A percentile compares a stretch with the other conserved stretches of the same genome.
Conservation (phyloP, 31 red algal species). For the Endocladia muricata region DNA sequence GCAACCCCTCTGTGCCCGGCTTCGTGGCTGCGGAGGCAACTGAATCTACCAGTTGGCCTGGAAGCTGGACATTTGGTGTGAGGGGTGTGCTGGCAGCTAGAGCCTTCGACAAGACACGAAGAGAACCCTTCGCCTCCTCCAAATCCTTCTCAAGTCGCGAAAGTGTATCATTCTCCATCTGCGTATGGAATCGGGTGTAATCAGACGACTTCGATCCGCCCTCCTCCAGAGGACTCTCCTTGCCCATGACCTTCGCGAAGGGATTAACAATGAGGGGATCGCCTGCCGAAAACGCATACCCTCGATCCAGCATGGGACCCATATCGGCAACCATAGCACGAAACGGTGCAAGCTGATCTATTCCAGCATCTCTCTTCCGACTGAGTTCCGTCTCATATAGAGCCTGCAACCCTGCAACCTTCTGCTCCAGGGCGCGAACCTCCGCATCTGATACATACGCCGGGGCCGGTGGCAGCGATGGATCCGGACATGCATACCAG, state of each 20-base stretch:
- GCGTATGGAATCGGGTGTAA: slow-evolving; percentile 56
- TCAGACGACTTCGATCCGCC: slow-evolving; percentile 58
- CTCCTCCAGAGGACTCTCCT: slow-evolving; percentile 39
- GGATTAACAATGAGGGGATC: slow-evolving; percentile 52
- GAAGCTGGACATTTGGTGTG: slow-evolving; percentile 22
- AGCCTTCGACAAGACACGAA: slow-evolving; percentile 70
- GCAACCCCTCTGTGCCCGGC: background rate
- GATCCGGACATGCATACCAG: slow-evolving; percentile 78
- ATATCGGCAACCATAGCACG: slow-evolving; percentile 59
- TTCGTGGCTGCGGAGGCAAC: background rate
- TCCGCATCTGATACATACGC: slow-evolving; percentile 63
- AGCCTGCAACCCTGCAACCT: slow-evolving; percentile 45
- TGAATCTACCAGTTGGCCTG: slow-evolving; percentile 25
- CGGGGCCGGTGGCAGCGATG: slow-evolving; percentile 57
- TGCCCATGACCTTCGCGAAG: slow-evolving; percentile 44
- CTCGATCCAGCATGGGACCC: slow-evolving; percentile 51
- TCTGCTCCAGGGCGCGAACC: slow-evolving; percentile 48
- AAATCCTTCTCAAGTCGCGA: slow-evolving; percentile 63
- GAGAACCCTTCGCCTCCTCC: slow-evolving; percentile 55
- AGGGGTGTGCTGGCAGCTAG: slow-evolving; percentile 40
- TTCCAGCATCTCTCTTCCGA: slow-evolving; percentile 13
- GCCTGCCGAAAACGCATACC: slow-evolving; percentile 58
- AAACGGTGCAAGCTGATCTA: slow-evolving; percentile 41
- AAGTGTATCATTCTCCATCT: slow-evolving; percentile 69
- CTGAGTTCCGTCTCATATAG: slow-evolving; percentile 43